phyloP scores from a whole-genome alignment of 805 yeast genomes.

The Lipomyces starkeyi region DNA sequence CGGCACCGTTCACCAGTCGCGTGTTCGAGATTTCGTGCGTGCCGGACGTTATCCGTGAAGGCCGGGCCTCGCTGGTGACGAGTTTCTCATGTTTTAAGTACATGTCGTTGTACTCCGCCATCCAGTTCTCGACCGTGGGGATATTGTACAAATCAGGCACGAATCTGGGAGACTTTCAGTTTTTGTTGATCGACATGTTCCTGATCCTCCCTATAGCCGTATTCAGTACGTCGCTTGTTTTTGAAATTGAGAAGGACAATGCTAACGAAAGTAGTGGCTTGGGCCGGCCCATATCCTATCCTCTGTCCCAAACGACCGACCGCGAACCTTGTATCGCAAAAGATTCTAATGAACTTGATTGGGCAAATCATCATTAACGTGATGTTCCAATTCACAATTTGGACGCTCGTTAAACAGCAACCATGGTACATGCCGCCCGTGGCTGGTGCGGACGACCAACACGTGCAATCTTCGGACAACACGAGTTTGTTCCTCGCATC shows the following conservation, averaged over 20 bases:
- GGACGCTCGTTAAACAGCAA: conserved; percentile 63
- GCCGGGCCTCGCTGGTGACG: conserved; percentile 92
- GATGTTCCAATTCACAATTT: conserved; percentile 68
- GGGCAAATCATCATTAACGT: conserved; percentile 72
- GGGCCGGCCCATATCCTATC: conserved; percentile 79
- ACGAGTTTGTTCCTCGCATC: conserved; percentile 81
- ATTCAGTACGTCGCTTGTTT: conserved; percentile 49
- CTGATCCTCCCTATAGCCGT: conserved; percentile 93
- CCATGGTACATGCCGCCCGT: conserved; percentile 66
- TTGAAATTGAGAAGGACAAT: background rate
- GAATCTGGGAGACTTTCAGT: conserved; percentile 95
- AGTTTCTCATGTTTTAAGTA: conserved; percentile 96
- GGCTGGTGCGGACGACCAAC: conserved; percentile 74
- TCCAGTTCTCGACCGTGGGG: conserved; percentile 88
- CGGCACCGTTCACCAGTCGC: conserved; percentile 96
- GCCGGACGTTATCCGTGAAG: conserved; percentile 87
- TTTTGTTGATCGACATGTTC: conserved; percentile 88
- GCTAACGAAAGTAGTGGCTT: conserved; percentile 65
- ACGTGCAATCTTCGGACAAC: conserved; percentile 86
- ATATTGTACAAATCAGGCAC: conserved; percentile 86
- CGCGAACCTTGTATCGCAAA: conserved; percentile 89
- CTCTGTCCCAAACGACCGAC: conserved; percentile 82
- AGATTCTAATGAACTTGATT: conserved; percentile 81
- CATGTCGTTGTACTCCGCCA: conserved; percentile 96
- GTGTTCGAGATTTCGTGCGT: conserved; percentile 92